Conservation (phyloP, 768 basidiomycete genomes). For the Rubroboletus pulcherrimus region DNA sequence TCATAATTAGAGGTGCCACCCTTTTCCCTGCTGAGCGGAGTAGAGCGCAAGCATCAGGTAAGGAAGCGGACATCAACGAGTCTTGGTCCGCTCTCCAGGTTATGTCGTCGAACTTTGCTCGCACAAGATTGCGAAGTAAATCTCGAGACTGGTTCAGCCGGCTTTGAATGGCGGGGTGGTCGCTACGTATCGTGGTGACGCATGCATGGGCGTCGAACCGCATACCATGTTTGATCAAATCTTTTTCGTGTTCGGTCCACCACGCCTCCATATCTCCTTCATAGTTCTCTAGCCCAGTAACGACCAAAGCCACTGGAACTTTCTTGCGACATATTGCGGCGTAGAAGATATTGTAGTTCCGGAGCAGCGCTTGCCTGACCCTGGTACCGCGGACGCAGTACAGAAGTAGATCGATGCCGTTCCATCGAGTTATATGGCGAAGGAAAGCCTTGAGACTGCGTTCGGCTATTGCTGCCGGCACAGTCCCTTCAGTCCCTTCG, state of each 20-base stretch:
- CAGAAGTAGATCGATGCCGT: constrained; percentile 30
- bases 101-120: background rate
- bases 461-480: constrained; percentile 25
- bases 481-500: constrained; percentile 28
- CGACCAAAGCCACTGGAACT: constrained; percentile 31
- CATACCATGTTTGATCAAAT: constrained; percentile 33
- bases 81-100: constrained; percentile 25
- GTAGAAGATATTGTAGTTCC: constrained; percentile 31
- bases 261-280: constrained; percentile 35
- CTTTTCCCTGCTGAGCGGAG: constrained; percentile 10
- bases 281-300: constrained; percentile 36
- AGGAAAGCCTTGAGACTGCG: constrained; percentile 32
- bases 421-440: constrained; percentile 24
- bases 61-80: constrained; percentile 13
- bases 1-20: constrained; percentile 10
- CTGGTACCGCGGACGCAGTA: constrained; percentile 36
- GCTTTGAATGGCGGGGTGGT: constrained; percentile 23
- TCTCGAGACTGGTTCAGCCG: constrained; percentile 19
- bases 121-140: constrained; percentile 19
- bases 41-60: constrained; percentile 20
- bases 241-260: constrained; percentile 36
- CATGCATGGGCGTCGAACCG: constrained; percentile 38
- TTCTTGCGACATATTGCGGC: constrained; percentile 29
- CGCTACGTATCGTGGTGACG: constrained; percentile 33
- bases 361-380: constrained; percentile 23